A percentile compares a stretch with the other conserved stretches of the same genome.
These are phyloP conservation scores for Auriscalpium vulgare DNA, from an alignment of 768 basidiomycete species.

Conservation along the genomic window DNA sequence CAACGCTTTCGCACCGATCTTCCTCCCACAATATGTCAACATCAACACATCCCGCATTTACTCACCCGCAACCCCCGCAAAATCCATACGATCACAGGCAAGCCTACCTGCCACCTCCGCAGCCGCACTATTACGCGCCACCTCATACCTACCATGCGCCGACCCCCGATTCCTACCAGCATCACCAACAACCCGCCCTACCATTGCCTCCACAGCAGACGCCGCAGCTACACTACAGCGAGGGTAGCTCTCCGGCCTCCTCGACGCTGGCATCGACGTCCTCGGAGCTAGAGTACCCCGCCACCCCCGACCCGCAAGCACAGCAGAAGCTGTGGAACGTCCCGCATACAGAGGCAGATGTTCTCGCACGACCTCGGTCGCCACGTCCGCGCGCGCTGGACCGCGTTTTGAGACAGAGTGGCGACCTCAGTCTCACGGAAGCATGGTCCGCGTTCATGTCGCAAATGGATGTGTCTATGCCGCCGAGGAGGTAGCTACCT, in stretches of 20 bases:
- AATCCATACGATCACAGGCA: background rate
- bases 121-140: background rate
- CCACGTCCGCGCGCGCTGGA: background rate
- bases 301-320: background rate
- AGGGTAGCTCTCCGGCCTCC: background rate
- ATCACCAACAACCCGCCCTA: background rate
- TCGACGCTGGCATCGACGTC: background rate
- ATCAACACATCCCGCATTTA: background rate
- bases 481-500: background rate
- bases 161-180: background rate
- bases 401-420: conserved; percentile 10
- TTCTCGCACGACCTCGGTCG: background rate
- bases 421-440: conserved; percentile 8
- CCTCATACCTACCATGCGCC: background rate
- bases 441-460: conserved; percentile 9
- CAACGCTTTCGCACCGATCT: too few species aligned
- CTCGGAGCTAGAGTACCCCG: background rate
- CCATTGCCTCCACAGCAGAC: background rate
- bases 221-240: background rate
- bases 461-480: conserved; percentile 5
- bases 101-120: background rate
- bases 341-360: conserved; percentile 1
- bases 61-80: background rate
- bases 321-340: conserved; percentile 1
- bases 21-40: background rate